Conservation (phyloP, 2,329 filamentous ascomycete genomes). For the Xylaria sp. region DNA sequence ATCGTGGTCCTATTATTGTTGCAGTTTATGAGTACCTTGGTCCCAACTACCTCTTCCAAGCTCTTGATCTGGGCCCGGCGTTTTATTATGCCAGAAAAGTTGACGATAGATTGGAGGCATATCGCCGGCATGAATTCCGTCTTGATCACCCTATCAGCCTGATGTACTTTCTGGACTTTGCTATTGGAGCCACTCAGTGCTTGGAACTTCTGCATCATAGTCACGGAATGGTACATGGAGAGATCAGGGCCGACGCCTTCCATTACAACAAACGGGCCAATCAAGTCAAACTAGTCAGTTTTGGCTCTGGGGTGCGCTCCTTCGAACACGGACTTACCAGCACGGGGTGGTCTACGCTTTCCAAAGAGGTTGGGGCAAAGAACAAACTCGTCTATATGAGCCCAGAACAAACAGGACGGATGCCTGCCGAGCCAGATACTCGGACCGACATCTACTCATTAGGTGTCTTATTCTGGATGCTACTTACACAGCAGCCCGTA, state of each 20-base stretch:
- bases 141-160: conserved; percentile 69
- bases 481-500: conserved; percentile 78
- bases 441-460: conserved; percentile 94
- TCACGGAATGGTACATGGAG: conserved; percentile 84
- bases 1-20: conserved; percentile 74
- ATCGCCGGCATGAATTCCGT: conserved; percentile 51
- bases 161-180: conserved; percentile 84
- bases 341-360: conserved; percentile 83
- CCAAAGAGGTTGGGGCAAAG: conserved; percentile 82
- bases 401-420: conserved; percentile 90
- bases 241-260: conserved; percentile 89
- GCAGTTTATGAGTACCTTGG: conserved; percentile 83
- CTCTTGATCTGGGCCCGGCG: conserved; percentile 79
- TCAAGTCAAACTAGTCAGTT: conserved; percentile 78
- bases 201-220: conserved; percentile 91
- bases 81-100: conserved; percentile 64
- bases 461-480: conserved; percentile 86
- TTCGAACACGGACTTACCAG: conserved; percentile 90
- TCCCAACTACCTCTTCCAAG: conserved; percentile 69
- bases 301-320: conserved; percentile 83
- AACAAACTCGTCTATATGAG: conserved; percentile 92
- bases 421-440: conserved; percentile 89
- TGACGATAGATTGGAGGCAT: conserved; percentile 56
- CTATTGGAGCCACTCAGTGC: conserved; percentile 84
- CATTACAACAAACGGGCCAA: conserved; percentile 77